Conservation (phyloP, 768 basidiomycete species). For the Rhizopogon vesiculosus region DNA sequence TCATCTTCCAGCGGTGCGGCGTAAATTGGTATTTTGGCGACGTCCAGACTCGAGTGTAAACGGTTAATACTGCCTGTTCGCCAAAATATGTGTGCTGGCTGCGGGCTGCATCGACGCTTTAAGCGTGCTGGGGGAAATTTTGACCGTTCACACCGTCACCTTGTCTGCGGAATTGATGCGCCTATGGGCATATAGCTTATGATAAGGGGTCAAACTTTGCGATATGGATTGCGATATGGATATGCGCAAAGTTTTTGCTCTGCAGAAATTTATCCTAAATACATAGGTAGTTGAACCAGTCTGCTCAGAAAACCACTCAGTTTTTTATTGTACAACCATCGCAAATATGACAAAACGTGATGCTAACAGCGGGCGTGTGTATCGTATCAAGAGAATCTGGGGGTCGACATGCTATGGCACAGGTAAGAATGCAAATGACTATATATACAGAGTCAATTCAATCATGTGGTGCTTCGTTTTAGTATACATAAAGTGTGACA, state of each 20-base stretch:
- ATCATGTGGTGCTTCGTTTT: neutral
- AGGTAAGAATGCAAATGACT: neutral
- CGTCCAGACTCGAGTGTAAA: neutral
- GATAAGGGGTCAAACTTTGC: no score
- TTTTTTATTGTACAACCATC: neutral
- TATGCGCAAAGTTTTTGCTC: no score
- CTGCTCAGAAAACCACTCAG: neutral
- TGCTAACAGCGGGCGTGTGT: slow-evolving; percentile 8
- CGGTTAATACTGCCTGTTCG: neutral
- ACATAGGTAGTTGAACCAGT: neutral
- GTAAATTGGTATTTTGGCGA: slow-evolving; percentile 33
- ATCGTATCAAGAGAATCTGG: slow-evolving; percentile 8
- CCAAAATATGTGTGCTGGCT: neutral
- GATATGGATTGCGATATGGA: no score
- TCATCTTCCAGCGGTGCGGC: slow-evolving; percentile 34
- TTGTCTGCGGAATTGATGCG: no score
- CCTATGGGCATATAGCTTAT: no score
- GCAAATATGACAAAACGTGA: slow-evolving; percentile 8
- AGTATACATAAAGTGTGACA: neutral
- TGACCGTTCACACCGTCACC: no score
- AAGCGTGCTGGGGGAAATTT: no score
- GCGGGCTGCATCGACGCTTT: no score
- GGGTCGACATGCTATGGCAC: neutral
- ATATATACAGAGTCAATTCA: slow-evolving; percentile 1
- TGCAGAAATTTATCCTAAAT: no score